Base-by-base conservation (phyloP, 73 alveolate genomes). In the Urostyla sp. region DNA sequence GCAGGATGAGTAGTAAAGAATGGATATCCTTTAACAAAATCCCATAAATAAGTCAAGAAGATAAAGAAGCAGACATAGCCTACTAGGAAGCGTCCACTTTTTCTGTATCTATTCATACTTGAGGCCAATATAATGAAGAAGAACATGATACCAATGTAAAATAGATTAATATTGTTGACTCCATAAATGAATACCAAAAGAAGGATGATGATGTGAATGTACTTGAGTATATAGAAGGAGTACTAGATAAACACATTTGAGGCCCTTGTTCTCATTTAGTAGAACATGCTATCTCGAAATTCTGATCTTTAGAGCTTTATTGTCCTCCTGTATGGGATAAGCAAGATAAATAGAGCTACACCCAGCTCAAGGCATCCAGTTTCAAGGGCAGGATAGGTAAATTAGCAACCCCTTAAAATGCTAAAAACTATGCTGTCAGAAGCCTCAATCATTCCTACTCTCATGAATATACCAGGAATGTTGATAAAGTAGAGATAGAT, bases 111-210 rank as follows among this genome's bases (percentile, higher is more conserved):
- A 15, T 57, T 60, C 23, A 63, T 21, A 63, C 79, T 63, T 1
- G 83, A 49, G 27, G 34, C 69, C 24, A 46, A 69, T 24, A 24
- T 45, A 8, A 69, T 59, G 30, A 69, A 69, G 83, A 69, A 69
- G 54, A 46, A 69, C 67, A 69, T 45, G 16, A 69, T 67, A 48
- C 83, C 83, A 30, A 69, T 69, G 83, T 69, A 69, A 54, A 46
- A 69, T n/a, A 69, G 44, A 37, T 69, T 69, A 0, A 69, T 23
- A 30, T 45, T 69, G 16, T 40, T 49, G 72, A 69, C 49, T 24
- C 83, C 83, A 30, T 46, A 48, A 31, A 6, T 3, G 83, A 69
- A 69, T 5, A 69, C 49, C 48, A 49, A 27, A 1, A 36, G 49
- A n/a, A 69, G 55, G 7, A 69, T 8, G 38, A 69, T 4, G 40